A percentile compares a stretch with the other conserved stretches of the same genome.
Evolutionary conservation across 2,329 filamentous ascomycete species (phyloP).

Genomic region (Fusarium armeniacum): DNA sequence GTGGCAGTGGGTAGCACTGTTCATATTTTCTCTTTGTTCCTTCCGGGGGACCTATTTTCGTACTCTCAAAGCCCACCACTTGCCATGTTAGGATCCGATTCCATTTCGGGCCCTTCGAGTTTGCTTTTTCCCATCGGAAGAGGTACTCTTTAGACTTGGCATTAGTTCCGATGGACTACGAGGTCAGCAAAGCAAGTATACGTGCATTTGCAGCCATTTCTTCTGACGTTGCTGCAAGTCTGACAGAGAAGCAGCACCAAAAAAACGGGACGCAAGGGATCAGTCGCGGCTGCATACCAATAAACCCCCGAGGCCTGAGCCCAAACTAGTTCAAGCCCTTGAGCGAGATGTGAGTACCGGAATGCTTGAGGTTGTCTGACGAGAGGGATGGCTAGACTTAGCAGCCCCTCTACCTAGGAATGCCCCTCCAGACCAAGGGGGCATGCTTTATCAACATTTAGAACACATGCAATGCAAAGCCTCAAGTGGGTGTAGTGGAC

Average conservation of each 20-base stretch:
- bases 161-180: constrained; percentile 20
- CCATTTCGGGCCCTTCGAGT: constrained; percentile 22
- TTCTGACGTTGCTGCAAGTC: constrained; percentile 29
- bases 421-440: constrained; percentile 50
- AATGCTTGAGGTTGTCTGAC: constrained; percentile 32
- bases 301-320: constrained; percentile 37
- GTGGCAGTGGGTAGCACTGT: constrained; percentile 1
- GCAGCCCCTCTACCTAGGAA: constrained; percentile 48
- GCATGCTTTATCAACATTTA: constrained; percentile 36
- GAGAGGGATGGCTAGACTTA: constrained; percentile 47
- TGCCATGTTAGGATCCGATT: constrained; percentile 5
- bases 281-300: constrained; percentile 46
- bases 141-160: constrained; percentile 15
- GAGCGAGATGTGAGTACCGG: constrained; percentile 41
- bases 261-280: constrained; percentile 46
- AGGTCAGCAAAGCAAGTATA: constrained; percentile 27
- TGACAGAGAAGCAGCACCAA: constrained; percentile 12
- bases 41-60: constrained; percentile 14
- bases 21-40: constrained; percentile 29
- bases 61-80: constrained; percentile 7
- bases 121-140: constrained; percentile 35
- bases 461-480: constrained; percentile 40
- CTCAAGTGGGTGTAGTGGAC: constrained; percentile 41
- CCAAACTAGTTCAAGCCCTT: constrained; percentile 30
- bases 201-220: constrained; percentile 17